phyloP scores from a whole-genome alignment of 805 yeast genomes.

The Jamesozyma jinghongensis region DNA sequence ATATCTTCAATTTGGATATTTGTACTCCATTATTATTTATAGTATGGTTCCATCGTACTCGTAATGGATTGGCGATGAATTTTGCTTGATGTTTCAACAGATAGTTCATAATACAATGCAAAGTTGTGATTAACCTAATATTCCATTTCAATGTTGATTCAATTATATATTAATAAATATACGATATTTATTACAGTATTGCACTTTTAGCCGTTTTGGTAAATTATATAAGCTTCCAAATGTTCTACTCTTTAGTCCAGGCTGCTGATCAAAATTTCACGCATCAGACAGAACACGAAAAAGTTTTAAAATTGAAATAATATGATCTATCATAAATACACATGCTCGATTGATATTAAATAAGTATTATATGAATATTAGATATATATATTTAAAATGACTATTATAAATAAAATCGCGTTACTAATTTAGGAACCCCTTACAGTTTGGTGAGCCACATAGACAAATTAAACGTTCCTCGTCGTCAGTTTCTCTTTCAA shows the following conservation, averaged over 20 bases:
- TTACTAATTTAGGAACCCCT: slow-evolving; percentile 69
- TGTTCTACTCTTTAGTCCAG: too few relatives aligned
- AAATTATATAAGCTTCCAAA: too few relatives aligned
- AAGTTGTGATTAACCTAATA: too few relatives aligned
- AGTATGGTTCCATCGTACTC: background rate
- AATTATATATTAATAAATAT: too few relatives aligned
- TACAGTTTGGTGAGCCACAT: slow-evolving; percentile 93
- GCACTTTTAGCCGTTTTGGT: too few relatives aligned
- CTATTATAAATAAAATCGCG: background rate
- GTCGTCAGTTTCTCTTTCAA: slow-evolving; percentile 83
- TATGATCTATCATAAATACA: too few relatives aligned
- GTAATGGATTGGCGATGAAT: background rate
- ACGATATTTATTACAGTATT: too few relatives aligned
- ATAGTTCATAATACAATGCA: background rate
- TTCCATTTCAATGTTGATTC: too few relatives aligned
- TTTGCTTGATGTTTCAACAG: background rate
- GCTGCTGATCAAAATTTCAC: too few relatives aligned
- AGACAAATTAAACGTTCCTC: slow-evolving; percentile 82
- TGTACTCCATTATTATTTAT: background rate
- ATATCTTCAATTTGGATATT: background rate
- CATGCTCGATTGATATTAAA: background rate
- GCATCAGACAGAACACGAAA: too few relatives aligned
- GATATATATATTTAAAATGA: background rate
- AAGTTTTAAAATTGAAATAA: too few relatives aligned
- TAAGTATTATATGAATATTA: background rate